Conservation (phyloP, 2,329 filamentous ascomycete species). For the Volutella citrinella region DNA sequence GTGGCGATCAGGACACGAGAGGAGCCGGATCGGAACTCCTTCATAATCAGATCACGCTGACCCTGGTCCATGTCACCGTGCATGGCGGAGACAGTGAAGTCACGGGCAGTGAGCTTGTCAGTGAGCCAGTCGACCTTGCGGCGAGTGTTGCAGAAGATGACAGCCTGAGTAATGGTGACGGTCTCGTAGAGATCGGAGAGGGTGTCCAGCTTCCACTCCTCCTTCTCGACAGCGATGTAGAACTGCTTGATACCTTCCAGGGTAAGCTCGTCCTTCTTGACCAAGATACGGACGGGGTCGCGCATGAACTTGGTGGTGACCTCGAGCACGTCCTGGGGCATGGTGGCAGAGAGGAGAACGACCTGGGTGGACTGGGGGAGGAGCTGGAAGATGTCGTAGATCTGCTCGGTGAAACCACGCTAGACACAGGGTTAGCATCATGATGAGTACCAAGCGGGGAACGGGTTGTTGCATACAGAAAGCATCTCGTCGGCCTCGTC, state of each 20-base stretch:
- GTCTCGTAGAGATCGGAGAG: slow-evolving; percentile 99
- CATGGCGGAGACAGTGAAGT: slow-evolving; percentile 99
- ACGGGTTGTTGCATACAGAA: slow-evolving; percentile 63
- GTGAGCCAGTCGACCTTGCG: slow-evolving; percentile 99
- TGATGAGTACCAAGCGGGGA: neutral
- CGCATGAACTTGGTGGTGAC: slow-evolving; percentile 99
- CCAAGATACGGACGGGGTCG: slow-evolving; percentile 96
- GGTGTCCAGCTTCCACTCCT: slow-evolving; percentile 99
- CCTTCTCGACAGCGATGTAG: slow-evolving; percentile 99
- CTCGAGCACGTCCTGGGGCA: slow-evolving; percentile 98
- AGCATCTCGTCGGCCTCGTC: slow-evolving; percentile 99
- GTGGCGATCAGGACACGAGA: slow-evolving; percentile 98
- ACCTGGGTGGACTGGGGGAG: slow-evolving; percentile 98
- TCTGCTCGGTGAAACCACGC: slow-evolving; percentile 99
- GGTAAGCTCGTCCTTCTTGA: slow-evolving; percentile 99
- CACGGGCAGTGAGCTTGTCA: slow-evolving; percentile 96
- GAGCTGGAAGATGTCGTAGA: slow-evolving; percentile 99
- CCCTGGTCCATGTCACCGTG: slow-evolving; percentile 99
- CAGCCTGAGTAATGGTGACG: slow-evolving; percentile 97
- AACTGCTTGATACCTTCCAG: slow-evolving; percentile 99
- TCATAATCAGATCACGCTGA: slow-evolving; percentile 99
- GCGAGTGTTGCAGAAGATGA: slow-evolving; percentile 99
- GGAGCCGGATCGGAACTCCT: slow-evolving; percentile 99
- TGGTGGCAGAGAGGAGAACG: slow-evolving; percentile 94
- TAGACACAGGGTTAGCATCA: slow-evolving; percentile 30